Conservation (phyloP, 768 basidiomycete genomes). For the Tulasnella calospora region DNA sequence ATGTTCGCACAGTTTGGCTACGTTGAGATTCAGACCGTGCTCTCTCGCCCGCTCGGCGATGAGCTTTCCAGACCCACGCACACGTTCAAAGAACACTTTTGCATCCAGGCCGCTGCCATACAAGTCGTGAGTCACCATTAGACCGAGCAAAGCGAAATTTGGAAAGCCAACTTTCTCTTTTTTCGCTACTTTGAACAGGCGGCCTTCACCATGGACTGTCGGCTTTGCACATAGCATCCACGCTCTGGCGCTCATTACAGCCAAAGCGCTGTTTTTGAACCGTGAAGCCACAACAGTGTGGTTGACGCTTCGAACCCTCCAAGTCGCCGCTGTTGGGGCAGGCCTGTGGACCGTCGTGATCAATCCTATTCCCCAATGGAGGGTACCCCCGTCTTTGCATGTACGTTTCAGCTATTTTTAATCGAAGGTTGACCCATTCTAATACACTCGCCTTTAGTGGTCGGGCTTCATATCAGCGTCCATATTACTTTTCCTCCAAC, state of each 20-base stretch:
- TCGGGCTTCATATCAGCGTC: slow-evolving; percentile 64
- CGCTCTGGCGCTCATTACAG: slow-evolving; percentile 55
- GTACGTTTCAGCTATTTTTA: slow-evolving; percentile 17
- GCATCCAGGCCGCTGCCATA: slow-evolving; percentile 4
- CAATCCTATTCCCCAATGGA: slow-evolving; percentile 48
- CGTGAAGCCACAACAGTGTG: slow-evolving; percentile 69
- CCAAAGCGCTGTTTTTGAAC: slow-evolving; percentile 62
- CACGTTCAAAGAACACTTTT: slow-evolving; percentile 22
- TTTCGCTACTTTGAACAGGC: slow-evolving; percentile 37
- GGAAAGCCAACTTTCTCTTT: not conserved
- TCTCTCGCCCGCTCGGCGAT: slow-evolving; percentile 15
- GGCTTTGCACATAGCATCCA: slow-evolving; percentile 59
- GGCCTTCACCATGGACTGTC: slow-evolving; percentile 34
- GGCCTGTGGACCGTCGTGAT: slow-evolving; percentile 53
- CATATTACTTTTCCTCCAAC: slow-evolving; percentile 61
- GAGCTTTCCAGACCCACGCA: slow-evolving; percentile 24
- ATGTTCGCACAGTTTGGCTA: slow-evolving; percentile 5
- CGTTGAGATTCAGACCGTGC: slow-evolving; percentile 10
- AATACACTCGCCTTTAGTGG: slow-evolving; percentile 46
- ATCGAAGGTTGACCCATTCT: slow-evolving; percentile 17
- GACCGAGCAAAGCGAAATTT: not conserved
- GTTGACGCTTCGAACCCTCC: slow-evolving; percentile 64
- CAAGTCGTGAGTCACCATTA: slow-evolving; percentile 5
- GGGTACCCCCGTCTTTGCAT: slow-evolving; percentile 56
- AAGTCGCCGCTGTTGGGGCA: slow-evolving; percentile 36